Base-by-base conservation (phyloP, 805 yeast species). In the Myxozyma melibiosi region DNA sequence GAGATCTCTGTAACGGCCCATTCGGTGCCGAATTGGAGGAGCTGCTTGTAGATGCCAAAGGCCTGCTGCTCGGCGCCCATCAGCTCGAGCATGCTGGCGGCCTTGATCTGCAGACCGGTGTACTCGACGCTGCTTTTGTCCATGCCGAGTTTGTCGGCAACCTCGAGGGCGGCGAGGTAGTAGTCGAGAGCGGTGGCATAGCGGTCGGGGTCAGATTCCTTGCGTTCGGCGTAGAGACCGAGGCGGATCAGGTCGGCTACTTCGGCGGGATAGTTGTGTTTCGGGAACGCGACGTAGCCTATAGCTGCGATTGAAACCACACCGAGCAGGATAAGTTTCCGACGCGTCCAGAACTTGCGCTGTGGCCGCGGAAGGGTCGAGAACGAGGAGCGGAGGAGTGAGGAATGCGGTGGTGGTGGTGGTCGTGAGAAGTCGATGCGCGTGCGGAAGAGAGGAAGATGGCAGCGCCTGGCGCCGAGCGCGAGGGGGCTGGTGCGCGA, bases 61-160 rank as follows among this genome's bases (percentile, higher is more conserved):
- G 96, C 95, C 51, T 85, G 86, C 13, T 81, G 81, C 31, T 67
- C 63, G 82, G 80, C 78, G 20, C 77, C 78, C 64, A 90, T 71
- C 39, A 84, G 77, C 66, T 89, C 96, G 68, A 83, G 88, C 90
- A 90, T 86, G 67, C 90, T 96, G 9, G 86, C 96, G 34, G 89
- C 75, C 67, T 91, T 89, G 70, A 92, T 76, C 67, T 91, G 96
- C 51, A 92, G 82, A 0, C 97, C 97, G 0, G 97, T 91, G 70
- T 88, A 91, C 67, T 88, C 92, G 67, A 89, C 94, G 55, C 83
- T 77, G 31, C 86, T 65, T 9, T 79, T 79, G 60, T 82, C 80
- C 73, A 89, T 69, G 0, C 77, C 78, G 44, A 82, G 72, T 27
- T 77, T 74, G 35, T 83, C 79, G 38, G 90, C 85, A 60, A 81